Evolutionary conservation across 2,329 filamentous ascomycete species (phyloP).

Genomic region (Fusarium solani-melongenae): DNA sequence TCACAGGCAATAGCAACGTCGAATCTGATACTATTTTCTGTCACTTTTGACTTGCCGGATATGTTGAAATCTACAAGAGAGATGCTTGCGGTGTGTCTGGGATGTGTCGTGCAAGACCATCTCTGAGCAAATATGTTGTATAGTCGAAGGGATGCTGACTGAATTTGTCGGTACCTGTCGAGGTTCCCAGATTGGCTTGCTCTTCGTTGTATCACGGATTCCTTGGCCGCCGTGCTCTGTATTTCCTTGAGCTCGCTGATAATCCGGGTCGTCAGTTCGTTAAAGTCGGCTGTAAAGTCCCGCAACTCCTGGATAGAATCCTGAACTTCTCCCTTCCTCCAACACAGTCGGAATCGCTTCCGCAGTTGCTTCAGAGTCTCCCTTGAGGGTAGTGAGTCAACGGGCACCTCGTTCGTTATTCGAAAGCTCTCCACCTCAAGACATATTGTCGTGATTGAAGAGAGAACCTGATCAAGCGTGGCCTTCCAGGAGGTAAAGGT

Average conservation of each 20-base stretch:
- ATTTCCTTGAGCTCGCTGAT: background rate
- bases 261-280: background rate
- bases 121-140: background rate
- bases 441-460: background rate
- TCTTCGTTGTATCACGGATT: accelerated
- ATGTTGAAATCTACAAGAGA: background rate
- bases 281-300: background rate
- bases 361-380: background rate
- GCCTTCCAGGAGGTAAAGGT: background rate
- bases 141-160: background rate
- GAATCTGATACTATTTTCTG: background rate
- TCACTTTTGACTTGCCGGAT: background rate
- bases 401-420: background rate
- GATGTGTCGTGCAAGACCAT: background rate
- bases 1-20: background rate
- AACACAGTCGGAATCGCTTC: background rate
- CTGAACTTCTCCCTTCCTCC: background rate
- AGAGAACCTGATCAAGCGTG: background rate
- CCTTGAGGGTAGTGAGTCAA: background rate
- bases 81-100: background rate
- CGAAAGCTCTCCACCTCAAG: background rate
- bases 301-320: background rate
- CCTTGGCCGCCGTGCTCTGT: background rate
- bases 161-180: background rate
- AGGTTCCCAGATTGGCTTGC: background rate